Base-by-base conservation (phyloP, 169 alveolate species). In the Plasmodium gaboni region DNA sequence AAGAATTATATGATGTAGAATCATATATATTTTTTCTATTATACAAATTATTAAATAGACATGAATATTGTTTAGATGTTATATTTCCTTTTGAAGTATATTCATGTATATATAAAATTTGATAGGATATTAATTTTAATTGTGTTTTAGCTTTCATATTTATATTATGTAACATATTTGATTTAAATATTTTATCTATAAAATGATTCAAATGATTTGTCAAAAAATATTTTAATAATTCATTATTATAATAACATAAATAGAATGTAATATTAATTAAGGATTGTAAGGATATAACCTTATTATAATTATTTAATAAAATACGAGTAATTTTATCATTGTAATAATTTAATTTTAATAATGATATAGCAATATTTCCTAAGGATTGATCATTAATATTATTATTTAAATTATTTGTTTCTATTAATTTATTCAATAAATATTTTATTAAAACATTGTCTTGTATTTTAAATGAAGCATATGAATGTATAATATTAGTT, bases 261-360 rank as follows among this genome's bases (percentile, higher is more conserved):
- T 83, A 83, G 46, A 83, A 68, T 22, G 91, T 83, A 19, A 83
- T 83, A 68, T 83, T 83, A 17, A 83, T 83, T n/a, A 83, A 48
- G 3, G 91, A 10, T 46, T 83, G 91, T 26, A 63, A 26, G 1
- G 91, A 83, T 38, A 68, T 55, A 28, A 83, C 15, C 15, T 26
- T 83, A 19, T 83, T 68, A 48, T 68, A 83, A 68, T 83, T 83
- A 7, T 60, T n/a, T 12, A 67, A 68, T 68, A 83, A 55, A 17
- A 83, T 55, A 28, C 57, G 26, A 19, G 32, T 68, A 67, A 61
- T 50, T 55, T 19, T 15, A 67, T 83, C 85, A 60, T 57, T 69
- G 19, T 38, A 63, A 15, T 53, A 83, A 38, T 68, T 83, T 42
- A 83, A 61, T 83, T 68, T 83, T 83, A 83, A 24, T 68, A 83